phyloP scores from a whole-genome alignment of 257 asterid genomes.

The Solanum neorickii region DNA sequence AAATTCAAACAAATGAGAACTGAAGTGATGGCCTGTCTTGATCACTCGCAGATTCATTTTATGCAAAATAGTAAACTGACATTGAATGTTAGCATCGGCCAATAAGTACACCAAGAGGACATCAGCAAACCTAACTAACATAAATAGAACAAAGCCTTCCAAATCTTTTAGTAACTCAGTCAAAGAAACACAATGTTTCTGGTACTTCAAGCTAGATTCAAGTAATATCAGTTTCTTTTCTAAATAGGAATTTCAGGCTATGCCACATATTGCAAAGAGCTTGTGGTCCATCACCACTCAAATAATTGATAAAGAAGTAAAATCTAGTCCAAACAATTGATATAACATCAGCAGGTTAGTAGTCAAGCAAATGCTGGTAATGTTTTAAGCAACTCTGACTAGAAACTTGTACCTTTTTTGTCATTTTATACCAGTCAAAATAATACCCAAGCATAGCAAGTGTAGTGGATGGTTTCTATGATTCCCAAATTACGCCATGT shows the following conservation, averaged over 20 bases:
- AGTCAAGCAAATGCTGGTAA: not conserved
- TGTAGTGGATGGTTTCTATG: constrained; percentile 79
- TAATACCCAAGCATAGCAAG: constrained; percentile 91
- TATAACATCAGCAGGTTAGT: not conserved
- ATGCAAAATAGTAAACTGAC: too few relatives aligned
- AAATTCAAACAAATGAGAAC: too few relatives aligned
- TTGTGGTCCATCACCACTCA: not conserved
- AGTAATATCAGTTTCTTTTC: not conserved
- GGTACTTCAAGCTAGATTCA: not conserved
- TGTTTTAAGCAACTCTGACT: not conserved
- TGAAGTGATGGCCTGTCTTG: too few relatives aligned
- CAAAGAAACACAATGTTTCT: not conserved
- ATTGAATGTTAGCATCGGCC: too few relatives aligned
- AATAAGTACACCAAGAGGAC: too few relatives aligned
- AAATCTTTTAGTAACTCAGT: not conserved
- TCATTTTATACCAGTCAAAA: constrained; percentile 67
- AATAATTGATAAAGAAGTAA: not conserved
- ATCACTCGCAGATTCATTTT: too few relatives aligned
- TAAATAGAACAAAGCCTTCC: too few relatives aligned
- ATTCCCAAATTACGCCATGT: constrained; percentile 91
- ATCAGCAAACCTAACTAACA: too few relatives aligned
- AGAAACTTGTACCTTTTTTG: not conserved
- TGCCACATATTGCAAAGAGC: not conserved
- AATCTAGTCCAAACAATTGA: not conserved
- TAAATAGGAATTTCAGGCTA: not conserved